phyloP scores from a whole-genome alignment of 495 filamentous ascomycete genomes.

The Cercophora newfieldiana region DNA sequence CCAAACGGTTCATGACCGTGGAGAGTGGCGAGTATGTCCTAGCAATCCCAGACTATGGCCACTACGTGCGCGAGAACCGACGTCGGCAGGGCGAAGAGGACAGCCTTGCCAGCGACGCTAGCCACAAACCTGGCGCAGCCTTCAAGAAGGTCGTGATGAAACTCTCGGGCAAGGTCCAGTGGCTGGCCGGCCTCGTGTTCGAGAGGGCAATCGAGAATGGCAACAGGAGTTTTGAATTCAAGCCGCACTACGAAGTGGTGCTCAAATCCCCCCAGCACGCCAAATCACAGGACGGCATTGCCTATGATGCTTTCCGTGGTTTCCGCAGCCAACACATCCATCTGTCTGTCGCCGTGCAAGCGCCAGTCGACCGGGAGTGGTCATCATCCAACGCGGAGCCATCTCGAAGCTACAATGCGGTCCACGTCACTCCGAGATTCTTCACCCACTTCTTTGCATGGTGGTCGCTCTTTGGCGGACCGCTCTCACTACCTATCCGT shows the following conservation, averaged over 20 bases:
- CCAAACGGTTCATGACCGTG: conserved; percentile 90
- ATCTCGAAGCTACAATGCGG: conserved; percentile 88
- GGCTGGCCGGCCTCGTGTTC: conserved; percentile 87
- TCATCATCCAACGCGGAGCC: conserved; percentile 66
- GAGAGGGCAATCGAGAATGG: conserved; percentile 69
- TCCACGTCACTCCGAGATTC: conserved; percentile 90
- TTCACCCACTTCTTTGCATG: conserved; percentile 98
- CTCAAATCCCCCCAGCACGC: conserved; percentile 76
- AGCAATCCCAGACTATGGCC: conserved; percentile 89
- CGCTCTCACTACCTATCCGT: conserved; percentile 91
- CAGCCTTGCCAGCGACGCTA: conserved; percentile 61
- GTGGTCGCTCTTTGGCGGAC: conserved; percentile 95
- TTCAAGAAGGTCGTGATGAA: conserved; percentile 99
- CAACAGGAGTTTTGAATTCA: conserved; percentile 79
- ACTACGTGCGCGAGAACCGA: conserved; percentile 71
- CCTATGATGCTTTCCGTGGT: conserved; percentile 88
- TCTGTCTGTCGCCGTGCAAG: conserved; percentile 83
- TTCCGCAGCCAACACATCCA: conserved; percentile 97
- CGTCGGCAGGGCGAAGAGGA: conserved; percentile 61
- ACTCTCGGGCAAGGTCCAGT: conserved; percentile 89
- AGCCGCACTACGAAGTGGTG: conserved; percentile 87
- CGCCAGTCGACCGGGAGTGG: conserved; percentile 82
- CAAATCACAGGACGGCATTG: conserved; percentile 53
- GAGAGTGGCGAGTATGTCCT: conserved; percentile 92
- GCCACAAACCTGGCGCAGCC: conserved; percentile 68